These are phyloP conservation scores for Talaromyces sp. DNA, from an alignment of 2,329 filamentous ascomycete genomes.

Conservation along the genomic window DNA sequence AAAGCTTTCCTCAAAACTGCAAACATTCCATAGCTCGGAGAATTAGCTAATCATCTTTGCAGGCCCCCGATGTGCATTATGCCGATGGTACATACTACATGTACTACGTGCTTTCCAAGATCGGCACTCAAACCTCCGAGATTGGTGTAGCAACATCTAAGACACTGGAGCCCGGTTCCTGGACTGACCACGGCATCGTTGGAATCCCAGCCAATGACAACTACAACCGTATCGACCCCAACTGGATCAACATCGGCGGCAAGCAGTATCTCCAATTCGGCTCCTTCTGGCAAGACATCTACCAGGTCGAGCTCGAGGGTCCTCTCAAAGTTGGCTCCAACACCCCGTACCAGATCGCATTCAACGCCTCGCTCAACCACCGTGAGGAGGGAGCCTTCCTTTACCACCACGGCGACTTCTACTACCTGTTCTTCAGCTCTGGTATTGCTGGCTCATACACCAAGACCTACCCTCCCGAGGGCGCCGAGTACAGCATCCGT, in stretches of 20 bases:
- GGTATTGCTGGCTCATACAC: conserved; percentile 64
- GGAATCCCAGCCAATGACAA: conserved; percentile 40
- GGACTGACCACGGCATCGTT: conserved; percentile 40
- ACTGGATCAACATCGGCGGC: conserved; percentile 50
- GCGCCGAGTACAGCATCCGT: conserved; percentile 66
- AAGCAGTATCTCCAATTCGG: conserved; percentile 62
- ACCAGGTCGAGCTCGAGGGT: conserved; percentile 56
- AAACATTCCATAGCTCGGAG: not conserved
- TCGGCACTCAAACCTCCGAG: conserved; percentile 62
- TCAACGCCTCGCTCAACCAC: conserved; percentile 55
- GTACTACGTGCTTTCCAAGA: conserved; percentile 66
- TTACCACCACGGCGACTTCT: conserved; percentile 58
- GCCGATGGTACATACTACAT: conserved; percentile 63
- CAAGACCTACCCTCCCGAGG: conserved; percentile 52
- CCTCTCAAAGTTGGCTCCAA: conserved; percentile 31
- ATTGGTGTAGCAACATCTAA: conserved; percentile 61
- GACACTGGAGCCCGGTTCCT: conserved; percentile 42
- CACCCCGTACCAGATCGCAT: conserved; percentile 55
- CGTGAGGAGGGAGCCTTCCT: conserved; percentile 62
- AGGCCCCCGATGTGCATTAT: conserved; percentile 67
- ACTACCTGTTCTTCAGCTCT: conserved; percentile 65
- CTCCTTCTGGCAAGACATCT: conserved; percentile 71
- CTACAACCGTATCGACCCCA: conserved; percentile 66
- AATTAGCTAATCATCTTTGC: not conserved
- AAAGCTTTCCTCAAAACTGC: not conserved